Conservation (phyloP, 1,284 basidiomycete genomes). For the Ganoderma leucocontextum region DNA sequence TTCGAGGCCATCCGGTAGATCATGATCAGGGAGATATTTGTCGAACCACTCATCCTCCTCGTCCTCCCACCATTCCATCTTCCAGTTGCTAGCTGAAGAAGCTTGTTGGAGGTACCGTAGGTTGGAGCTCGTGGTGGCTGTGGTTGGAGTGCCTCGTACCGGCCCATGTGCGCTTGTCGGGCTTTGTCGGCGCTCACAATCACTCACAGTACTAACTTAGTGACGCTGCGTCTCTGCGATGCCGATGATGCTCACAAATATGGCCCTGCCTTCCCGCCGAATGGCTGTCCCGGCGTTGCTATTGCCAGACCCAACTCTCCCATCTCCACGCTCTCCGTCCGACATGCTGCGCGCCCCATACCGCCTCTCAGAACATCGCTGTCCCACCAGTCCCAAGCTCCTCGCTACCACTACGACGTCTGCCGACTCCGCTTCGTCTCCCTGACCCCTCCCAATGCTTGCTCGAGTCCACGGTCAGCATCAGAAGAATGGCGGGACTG, state of each 20-base stretch:
- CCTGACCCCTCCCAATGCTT: constrained; percentile 2
- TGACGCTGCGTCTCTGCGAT: background rate
- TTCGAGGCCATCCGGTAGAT: background rate
- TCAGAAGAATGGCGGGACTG: constrained; percentile 36
- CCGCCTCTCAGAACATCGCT: background rate
- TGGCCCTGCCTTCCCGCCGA: constrained; percentile 1
- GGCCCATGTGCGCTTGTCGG: background rate
- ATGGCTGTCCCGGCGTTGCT: constrained; percentile 2
- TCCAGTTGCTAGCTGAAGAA: background rate
- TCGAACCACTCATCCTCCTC: background rate
- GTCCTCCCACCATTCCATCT: background rate
- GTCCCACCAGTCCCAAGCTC: background rate
- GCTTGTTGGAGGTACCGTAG: background rate
- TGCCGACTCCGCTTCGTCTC: background rate
- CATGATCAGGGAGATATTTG: background rate
- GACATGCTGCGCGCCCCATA: constrained; percentile 3
- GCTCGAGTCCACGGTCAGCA: background rate
- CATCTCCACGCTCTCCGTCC: constrained; percentile 3
- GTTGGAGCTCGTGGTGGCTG: background rate
- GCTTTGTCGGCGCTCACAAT: no score
- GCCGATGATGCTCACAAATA: constrained; percentile 1
- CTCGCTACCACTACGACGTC: background rate
- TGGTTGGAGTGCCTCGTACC: background rate
- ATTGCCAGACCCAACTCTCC: constrained; percentile 1
- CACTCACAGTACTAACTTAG: background rate